A percentile compares a stretch with the other conserved stretches of the same genome.
Evolutionary conservation across 306 rosid genomes (phyloP).

Genomic region (Ziziphus jujuba): DNA sequence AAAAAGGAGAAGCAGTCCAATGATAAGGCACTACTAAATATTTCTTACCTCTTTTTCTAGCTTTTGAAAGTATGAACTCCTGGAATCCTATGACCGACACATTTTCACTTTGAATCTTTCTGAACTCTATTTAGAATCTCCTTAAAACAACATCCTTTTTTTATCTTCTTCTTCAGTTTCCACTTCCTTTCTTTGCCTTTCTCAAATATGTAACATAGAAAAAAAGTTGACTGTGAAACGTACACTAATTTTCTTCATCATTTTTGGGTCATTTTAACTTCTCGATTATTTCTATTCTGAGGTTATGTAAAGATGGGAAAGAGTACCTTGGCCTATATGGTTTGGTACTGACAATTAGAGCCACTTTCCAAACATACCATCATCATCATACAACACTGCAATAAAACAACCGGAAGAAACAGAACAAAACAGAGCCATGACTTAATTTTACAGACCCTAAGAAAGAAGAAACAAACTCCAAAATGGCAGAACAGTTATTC

Average conservation of each 20-base stretch:
- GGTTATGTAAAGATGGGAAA: background rate
- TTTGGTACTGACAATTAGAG: conserved; percentile 13
- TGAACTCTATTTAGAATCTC: background rate
- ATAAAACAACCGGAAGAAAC: background rate
- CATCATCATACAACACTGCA: conserved; percentile 18
- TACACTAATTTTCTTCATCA: too few relatives aligned
- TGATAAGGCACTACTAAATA: background rate
- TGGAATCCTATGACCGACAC: background rate
- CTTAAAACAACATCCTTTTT: background rate
- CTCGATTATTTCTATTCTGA: background rate
- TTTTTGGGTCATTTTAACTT: too few relatives aligned
- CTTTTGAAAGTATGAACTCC: background rate
- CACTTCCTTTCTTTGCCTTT: background rate
- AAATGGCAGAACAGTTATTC: conserved; percentile 29
- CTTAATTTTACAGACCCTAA: conserved; percentile 24
- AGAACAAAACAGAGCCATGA: conserved; percentile 13
- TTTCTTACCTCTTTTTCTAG: background rate
- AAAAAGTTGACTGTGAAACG: too few relatives aligned
- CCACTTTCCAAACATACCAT: conserved; percentile 22
- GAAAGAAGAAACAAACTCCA: conserved; percentile 30
- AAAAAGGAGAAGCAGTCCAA: background rate
- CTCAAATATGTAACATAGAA: too few relatives aligned
- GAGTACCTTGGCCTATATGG: background rate
- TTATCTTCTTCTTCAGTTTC: background rate
- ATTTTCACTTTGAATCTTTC: background rate